Evolutionary conservation across 1,284 basidiomycete genomes (phyloP).

Genomic region (Ceratobasidium sp.): DNA sequence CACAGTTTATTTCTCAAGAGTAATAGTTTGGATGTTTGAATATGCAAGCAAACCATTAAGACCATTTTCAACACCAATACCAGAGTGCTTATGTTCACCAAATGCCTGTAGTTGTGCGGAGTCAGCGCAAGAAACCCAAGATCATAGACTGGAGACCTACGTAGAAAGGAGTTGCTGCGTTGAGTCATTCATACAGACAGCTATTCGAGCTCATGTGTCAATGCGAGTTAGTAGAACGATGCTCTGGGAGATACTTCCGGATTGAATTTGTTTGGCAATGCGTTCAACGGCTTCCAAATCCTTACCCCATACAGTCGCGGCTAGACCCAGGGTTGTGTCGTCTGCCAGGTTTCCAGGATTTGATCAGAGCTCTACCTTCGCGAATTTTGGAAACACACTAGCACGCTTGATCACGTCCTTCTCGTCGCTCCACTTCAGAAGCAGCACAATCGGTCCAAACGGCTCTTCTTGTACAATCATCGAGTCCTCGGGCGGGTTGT

Average conservation of each 20-base stretch:
- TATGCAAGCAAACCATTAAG: conserved; percentile 1
- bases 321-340: conserved; percentile 12
- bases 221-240: background rate
- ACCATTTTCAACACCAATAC: conserved; percentile 19
- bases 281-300: conserved; percentile 14
- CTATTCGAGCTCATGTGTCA: conserved; percentile 2
- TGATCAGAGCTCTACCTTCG: too few species aligned
- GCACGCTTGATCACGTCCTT: conserved; percentile 33
- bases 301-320: conserved; percentile 29
- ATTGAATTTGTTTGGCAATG: conserved; percentile 22
- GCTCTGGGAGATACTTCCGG: conserved; percentile 15
- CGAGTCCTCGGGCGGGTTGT: conserved; percentile 32
- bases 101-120: background rate
- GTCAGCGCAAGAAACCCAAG: too few species aligned
- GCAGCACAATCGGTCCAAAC: conserved; percentile 33
- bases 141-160: too few species aligned
- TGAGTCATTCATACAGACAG: conserved; percentile 19
- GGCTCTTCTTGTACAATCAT: conserved; percentile 36
- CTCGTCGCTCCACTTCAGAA: conserved; percentile 36
- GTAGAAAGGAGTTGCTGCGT: background rate
- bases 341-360: too few species aligned
- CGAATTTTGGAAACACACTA: too few species aligned
- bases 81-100: conserved; percentile 25
- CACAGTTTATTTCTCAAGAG: background rate
- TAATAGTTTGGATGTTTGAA: conserved; percentile 25